Evolutionary conservation across 331 rosid species (phyloP).

Genomic region (Pyracantha coccinea): DNA sequence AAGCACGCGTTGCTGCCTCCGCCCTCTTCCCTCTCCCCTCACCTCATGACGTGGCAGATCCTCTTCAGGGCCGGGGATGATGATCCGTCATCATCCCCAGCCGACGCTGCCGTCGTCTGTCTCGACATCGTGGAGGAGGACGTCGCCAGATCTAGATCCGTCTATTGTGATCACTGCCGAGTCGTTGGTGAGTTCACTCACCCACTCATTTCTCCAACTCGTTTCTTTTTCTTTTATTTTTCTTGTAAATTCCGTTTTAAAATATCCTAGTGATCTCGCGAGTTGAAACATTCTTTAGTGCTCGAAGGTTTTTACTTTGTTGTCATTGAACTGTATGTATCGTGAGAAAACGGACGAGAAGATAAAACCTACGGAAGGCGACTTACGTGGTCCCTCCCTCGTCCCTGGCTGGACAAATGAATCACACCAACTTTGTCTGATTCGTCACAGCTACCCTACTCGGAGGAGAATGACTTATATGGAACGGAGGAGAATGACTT

Average conservation of each 20-base stretch:
- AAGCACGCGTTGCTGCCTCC: constrained; percentile 79
- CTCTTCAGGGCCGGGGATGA: constrained; percentile 57
- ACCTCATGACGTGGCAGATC: constrained; percentile 85
- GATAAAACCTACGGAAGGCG: neutral
- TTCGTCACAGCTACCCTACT: too few relatives aligned
- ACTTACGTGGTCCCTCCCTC: neutral
- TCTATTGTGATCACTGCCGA: constrained; percentile 94
- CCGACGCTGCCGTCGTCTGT: constrained; percentile 45
- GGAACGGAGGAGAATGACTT: too few relatives aligned
- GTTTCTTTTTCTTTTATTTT: neutral
- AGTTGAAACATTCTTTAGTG: neutral
- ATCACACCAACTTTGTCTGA: too few relatives aligned
- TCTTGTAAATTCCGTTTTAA: neutral
- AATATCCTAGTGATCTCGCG: neutral
- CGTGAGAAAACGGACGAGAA: neutral
- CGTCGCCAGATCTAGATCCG: constrained; percentile 83
- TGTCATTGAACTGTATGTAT: neutral
- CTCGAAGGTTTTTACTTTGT: neutral
- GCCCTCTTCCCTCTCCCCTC: constrained; percentile 77
- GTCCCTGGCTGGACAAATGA: too few relatives aligned
- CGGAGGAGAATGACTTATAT: too few relatives aligned
- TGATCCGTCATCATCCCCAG: neutral
- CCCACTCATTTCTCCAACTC: constrained; percentile 17
- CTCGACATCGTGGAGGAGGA: constrained; percentile 92
- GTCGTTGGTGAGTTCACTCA: constrained; percentile 89